Percentiles rank a stretch among this genome's conserved stretches.
phyloP scores from a whole-genome alignment of 2,329 filamentous ascomycete species.

The Raffaelea deltoideospora region DNA sequence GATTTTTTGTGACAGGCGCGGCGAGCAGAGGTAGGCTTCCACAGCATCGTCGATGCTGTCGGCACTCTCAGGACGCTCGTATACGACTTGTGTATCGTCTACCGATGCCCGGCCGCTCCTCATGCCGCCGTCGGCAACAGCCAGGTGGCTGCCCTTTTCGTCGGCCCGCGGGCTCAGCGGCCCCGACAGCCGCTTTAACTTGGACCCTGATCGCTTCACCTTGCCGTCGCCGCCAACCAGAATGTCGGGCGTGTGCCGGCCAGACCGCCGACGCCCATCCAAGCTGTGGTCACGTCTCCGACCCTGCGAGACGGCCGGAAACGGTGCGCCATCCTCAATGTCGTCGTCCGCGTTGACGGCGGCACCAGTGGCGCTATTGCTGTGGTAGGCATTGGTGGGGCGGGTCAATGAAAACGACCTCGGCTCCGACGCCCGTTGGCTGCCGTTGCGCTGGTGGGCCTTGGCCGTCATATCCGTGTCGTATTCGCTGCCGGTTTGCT shows the following conservation, averaged over 20 bases:
- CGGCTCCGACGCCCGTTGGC: too few relatives aligned
- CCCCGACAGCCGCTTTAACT: constrained; percentile 41
- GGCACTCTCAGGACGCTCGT: constrained; percentile 61
- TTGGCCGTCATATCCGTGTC: too few relatives aligned
- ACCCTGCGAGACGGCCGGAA: constrained; percentile 51
- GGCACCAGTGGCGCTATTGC: not conserved
- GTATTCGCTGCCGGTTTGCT: too few relatives aligned
- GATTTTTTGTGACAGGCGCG: constrained; percentile 77
- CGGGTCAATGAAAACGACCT: too few relatives aligned
- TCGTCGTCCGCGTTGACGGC: constrained; percentile 15
- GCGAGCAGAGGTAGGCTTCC: constrained; percentile 66
- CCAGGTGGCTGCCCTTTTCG: constrained; percentile 13
- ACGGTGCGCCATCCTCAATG: constrained; percentile 52
- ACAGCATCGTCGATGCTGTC: constrained; percentile 87
- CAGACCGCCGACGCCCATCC: constrained; percentile 32
- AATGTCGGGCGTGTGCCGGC: constrained; percentile 32
- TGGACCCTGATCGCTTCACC: constrained; percentile 40
- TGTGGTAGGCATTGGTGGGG: too few relatives aligned
- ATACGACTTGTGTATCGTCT: constrained; percentile 25
- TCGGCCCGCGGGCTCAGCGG: constrained; percentile 26
- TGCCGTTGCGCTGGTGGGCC: too few relatives aligned
- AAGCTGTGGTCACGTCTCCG: constrained; percentile 31
- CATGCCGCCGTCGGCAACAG: constrained; percentile 18
- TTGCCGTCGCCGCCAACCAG: constrained; percentile 18
- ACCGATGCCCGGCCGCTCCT: constrained; percentile 10